Evolutionary conservation across 1,284 basidiomycete species (phyloP).

Genomic region (Moesziomyces globuligerus): DNA sequence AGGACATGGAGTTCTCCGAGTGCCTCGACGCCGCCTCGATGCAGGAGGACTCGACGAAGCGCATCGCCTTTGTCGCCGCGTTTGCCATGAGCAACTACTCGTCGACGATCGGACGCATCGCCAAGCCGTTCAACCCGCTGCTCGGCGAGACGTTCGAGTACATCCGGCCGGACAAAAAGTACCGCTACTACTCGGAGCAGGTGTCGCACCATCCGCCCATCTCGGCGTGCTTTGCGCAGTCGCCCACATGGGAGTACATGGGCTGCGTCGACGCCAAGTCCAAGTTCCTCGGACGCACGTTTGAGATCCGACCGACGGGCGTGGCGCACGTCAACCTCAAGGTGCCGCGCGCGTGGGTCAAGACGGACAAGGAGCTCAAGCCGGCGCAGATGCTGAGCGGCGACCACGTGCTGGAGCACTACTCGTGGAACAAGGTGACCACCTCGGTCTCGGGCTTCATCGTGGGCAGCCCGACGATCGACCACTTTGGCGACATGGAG

Average conservation of each 20-base stretch:
- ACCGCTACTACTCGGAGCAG: slow-evolving; percentile 92
- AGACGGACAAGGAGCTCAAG: slow-evolving; percentile 41
- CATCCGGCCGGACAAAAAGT: slow-evolving; percentile 78
- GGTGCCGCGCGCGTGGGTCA: slow-evolving; percentile 68
- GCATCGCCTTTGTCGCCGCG: slow-evolving; percentile 92
- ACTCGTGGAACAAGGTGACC: slow-evolving; percentile 84
- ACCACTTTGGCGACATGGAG: slow-evolving; percentile 94
- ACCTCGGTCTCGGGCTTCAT: slow-evolving; percentile 82
- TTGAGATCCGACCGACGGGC: slow-evolving; percentile 95
- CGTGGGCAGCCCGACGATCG: slow-evolving; percentile 89
- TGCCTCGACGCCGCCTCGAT: slow-evolving; percentile 80
- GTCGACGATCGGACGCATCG: slow-evolving; percentile 77
- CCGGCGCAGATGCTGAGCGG: slow-evolving; percentile 12
- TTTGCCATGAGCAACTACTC: slow-evolving; percentile 99
- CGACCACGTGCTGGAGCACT: slow-evolving; percentile 73
- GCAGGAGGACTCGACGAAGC: slow-evolving; percentile 80
- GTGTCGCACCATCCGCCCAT: slow-evolving; percentile 97
- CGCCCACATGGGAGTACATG: slow-evolving; percentile 88
- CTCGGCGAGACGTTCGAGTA: slow-evolving; percentile 93
- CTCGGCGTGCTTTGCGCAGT: slow-evolving; percentile 88
- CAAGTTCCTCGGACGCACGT: slow-evolving; percentile 78
- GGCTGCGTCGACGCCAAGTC: slow-evolving; percentile 71
- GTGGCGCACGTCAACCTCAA: slow-evolving; percentile 88
- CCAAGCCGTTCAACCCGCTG: slow-evolving; percentile 68
- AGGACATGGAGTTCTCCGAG: slow-evolving; percentile 67